Base-by-base conservation (phyloP, 2,329 filamentous ascomycete species). In the Trichoderma harzianum region DNA sequence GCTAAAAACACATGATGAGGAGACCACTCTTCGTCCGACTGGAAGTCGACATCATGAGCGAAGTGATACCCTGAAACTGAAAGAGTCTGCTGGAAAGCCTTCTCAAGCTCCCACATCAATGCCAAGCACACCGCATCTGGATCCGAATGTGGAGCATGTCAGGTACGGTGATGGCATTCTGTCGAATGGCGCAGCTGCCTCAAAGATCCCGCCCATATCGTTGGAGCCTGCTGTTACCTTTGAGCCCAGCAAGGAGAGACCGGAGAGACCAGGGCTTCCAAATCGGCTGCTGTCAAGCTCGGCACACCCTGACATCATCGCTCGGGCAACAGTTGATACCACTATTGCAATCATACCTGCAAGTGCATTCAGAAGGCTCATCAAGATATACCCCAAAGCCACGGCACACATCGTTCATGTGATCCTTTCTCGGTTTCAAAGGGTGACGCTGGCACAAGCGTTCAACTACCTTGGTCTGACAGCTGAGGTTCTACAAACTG, bases 321-420 rank as follows among this genome's bases (percentile, higher is more conserved):
- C 95, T n/a, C 89, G 96, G 75, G 96, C 96, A 7, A 97, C 94
- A 18, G 92, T 97, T 28, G 97, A 99, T 79, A 99, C 96, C 0
- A 99, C 97, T 0, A 98, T 99, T 81, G 96, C 96, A 7, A 97
- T 99, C 74, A 99, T 99, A 71, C 97, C 97, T 1, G 96, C 96
- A 1, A 97, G 94, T 79, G 97, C 96, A 4, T 99, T 99, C 77
- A 90, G 94, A 68, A 91, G 97, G 10, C 85, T 99, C 67, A 99
- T 97, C 65, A 90, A 93, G 78, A 91, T 98, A 28, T 99, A 98
- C 77, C 96, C 96, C 11, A 97, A 97, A 83, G 95, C 97, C 11
- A 98, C 96, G 2, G 92, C 96, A 2, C 97, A 99, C 78, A 98
- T 99, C 74, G 94, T 99, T 7, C 96, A 99, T 79, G 95, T 99